Percentiles rank a stretch among this genome's conserved stretches.
phyloP scores from a whole-genome alignment of 495 filamentous ascomycete species.

The Chaetomium fimeti region DNA sequence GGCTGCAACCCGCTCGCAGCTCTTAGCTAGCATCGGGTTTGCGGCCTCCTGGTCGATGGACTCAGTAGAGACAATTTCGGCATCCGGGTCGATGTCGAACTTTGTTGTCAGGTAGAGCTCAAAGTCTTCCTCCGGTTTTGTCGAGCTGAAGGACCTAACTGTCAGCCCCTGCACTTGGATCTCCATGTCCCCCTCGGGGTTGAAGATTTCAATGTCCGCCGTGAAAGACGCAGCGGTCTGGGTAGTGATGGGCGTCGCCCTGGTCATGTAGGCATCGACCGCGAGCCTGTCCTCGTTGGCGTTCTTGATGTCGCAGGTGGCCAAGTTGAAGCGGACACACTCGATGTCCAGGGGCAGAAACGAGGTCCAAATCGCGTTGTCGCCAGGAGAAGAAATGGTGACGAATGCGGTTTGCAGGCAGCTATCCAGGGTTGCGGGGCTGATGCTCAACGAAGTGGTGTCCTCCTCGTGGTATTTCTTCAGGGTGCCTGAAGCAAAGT shows the following conservation, averaged over 20 bases:
- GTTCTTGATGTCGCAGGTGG: constrained; percentile 30
- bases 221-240: constrained; percentile 36
- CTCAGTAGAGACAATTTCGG: constrained; percentile 34
- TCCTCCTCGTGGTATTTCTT: constrained; percentile 35
- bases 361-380: constrained; percentile 46
- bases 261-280: constrained; percentile 40
- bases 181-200: constrained; percentile 35
- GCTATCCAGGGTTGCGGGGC: constrained; percentile 50
- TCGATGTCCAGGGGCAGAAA: constrained; percentile 44
- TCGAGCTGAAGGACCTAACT: constrained; percentile 40
- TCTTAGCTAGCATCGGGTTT: constrained; percentile 36
- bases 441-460: constrained; percentile 40
- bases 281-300: constrained; percentile 28
- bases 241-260: constrained; percentile 25
- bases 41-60: background rate
- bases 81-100: constrained; percentile 43
- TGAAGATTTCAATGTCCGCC: constrained; percentile 43
- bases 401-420: constrained; percentile 49
- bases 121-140: constrained; percentile 42
- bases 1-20: constrained; percentile 40
- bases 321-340: constrained; percentile 42
- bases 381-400: constrained; percentile 47
- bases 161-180: constrained; percentile 44
- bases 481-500: constrained; percentile 46
- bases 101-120: constrained; percentile 47